phyloP scores from a whole-genome alignment of 2,329 filamentous ascomycete genomes.

The Neofusicoccum umdonicola region DNA sequence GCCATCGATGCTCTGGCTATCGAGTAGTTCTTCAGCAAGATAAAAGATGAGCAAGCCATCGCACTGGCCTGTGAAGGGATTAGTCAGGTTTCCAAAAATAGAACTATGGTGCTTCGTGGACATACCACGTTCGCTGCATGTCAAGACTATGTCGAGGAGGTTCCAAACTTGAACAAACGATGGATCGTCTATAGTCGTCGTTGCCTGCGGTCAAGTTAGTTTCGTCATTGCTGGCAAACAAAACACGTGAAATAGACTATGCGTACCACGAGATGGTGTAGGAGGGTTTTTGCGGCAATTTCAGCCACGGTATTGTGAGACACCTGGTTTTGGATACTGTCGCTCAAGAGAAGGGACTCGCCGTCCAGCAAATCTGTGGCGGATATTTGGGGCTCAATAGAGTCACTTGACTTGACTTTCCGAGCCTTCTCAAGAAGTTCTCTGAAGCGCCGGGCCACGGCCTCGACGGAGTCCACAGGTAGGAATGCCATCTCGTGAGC shows the following conservation, averaged over 20 bases:
- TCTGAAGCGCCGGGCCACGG: conserved; percentile 35
- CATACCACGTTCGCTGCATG: conserved; percentile 78
- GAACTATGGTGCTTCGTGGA: conserved; percentile 31
- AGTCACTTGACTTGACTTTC: conserved; percentile 37
- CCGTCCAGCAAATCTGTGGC: conserved; percentile 37
- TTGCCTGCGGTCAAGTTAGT: conserved; percentile 55
- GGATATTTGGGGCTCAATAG: conserved; percentile 47
- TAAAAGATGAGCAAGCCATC: conserved; percentile 83
- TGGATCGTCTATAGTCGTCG: conserved; percentile 71
- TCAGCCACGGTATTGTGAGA: conserved; percentile 69
- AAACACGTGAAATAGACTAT: neutral
- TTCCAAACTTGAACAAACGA: conserved; percentile 88
- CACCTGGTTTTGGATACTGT: conserved; percentile 43
- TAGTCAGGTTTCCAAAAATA: conserved; percentile 18
- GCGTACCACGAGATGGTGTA: conserved; percentile 75
- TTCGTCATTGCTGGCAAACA: neutral
- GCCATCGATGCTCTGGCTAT: conserved; percentile 90
- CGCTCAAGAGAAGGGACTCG: conserved; percentile 27
- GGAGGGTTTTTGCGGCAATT: conserved; percentile 75
- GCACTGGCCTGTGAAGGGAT: conserved; percentile 46
- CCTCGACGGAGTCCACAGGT: conserved; percentile 26
- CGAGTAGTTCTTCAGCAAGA: conserved; percentile 90
- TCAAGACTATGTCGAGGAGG: conserved; percentile 83
- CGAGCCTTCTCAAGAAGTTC: conserved; percentile 42
- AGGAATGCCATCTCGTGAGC: conserved; percentile 27